Conservation (phyloP, 805 yeast species). For the Starmerella vitae region DNA sequence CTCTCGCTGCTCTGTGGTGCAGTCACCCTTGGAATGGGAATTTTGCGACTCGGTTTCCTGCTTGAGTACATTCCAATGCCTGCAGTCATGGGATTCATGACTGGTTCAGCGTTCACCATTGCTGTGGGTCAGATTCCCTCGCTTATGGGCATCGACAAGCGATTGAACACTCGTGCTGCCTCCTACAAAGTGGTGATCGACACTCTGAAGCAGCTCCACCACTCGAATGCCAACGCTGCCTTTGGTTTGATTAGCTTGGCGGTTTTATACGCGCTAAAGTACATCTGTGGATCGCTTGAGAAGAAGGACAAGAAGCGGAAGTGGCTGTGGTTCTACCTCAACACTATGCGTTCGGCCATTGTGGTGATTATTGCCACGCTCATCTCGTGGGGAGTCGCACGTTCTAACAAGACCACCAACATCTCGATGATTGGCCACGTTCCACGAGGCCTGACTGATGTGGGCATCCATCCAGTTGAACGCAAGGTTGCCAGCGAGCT, state of each 20-base stretch:
- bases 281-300: conserved; percentile 43
- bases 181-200: conserved; percentile 58
- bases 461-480: conserved; percentile 57
- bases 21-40: conserved; percentile 68
- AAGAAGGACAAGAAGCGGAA: conserved; percentile 48
- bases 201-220: conserved; percentile 56
- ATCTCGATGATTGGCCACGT: conserved; percentile 60
- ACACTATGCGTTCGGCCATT: conserved; percentile 68
- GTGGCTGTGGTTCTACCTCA: conserved; percentile 51
- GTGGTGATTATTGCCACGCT: conserved; percentile 71
- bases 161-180: conserved; percentile 58
- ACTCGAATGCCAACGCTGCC: conserved; percentile 68
- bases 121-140: conserved; percentile 76
- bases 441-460: conserved; percentile 68
- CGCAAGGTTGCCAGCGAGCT: conserved; percentile 42
- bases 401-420: conserved; percentile 30
- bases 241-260: conserved; percentile 70
- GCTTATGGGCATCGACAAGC: conserved; percentile 55
- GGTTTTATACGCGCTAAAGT: conserved; percentile 62
- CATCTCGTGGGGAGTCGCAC: conserved; percentile 61
- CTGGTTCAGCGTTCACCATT: conserved; percentile 82
- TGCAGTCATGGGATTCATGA: conserved; percentile 88
- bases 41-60: conserved; percentile 72
- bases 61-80: conserved; percentile 82
- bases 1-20: conserved; percentile 74